These are phyloP conservation scores for Pythium pyrilobum DNA, from an alignment of 352 stramenopile species.

Conservation along the genomic window DNA sequence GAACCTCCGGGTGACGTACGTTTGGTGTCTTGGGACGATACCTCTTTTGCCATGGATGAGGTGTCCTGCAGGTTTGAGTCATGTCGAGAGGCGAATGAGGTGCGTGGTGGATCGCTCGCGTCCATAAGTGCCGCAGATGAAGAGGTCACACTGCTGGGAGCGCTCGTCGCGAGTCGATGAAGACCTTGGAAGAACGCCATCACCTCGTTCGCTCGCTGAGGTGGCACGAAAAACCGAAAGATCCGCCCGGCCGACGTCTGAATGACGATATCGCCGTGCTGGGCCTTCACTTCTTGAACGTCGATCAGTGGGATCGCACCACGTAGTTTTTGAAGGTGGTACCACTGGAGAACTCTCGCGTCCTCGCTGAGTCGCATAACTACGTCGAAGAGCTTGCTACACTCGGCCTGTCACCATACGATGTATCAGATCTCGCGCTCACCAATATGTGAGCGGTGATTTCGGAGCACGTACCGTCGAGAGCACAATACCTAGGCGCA, in stretches of 20 bases:
- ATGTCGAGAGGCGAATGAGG: background rate
- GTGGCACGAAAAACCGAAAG: slow-evolving; percentile 4
- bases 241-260: background rate
- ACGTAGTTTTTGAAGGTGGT: background rate
- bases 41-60: background rate
- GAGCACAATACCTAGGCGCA: too few species aligned
- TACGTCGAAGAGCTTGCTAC: background rate
- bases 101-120: background rate
- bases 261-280: slow-evolving; percentile 11
- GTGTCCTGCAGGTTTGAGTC: background rate
- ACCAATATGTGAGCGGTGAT: too few species aligned
- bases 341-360: slow-evolving; percentile 4
- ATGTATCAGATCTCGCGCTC: background rate
- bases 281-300: slow-evolving; percentile 6
- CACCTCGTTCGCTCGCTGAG: background rate
- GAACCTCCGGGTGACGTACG: background rate
- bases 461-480: slow-evolving; percentile 7
- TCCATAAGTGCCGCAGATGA: background rate
- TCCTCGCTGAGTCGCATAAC: slow-evolving; percentile 8
- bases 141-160: background rate
- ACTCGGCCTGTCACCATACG: background rate
- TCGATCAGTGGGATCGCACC: slow-evolving; percentile 1
- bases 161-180: slow-evolving; percentile 3
- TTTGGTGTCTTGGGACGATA: background rate
- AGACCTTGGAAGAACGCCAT: slow-evolving; percentile 19